phyloP scores from a whole-genome alignment of 1,284 basidiomycete genomes.

The Austropuccinia psidii region DNA sequence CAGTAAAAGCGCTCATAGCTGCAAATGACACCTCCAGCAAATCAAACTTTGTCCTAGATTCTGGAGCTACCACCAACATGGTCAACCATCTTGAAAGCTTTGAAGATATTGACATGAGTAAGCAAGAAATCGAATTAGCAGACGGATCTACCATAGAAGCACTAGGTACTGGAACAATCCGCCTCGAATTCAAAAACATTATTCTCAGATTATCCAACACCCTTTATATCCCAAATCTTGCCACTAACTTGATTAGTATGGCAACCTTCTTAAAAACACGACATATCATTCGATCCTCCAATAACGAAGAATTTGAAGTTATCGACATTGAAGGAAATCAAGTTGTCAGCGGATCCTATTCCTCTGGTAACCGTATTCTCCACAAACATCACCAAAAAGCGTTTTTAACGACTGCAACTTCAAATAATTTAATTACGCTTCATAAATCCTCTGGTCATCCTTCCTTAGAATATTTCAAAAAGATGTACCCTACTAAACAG shows the following conservation, averaged over 20 bases:
- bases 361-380: neutral
- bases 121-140: too few species aligned
- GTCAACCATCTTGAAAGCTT: too few species aligned
- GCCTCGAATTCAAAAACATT: too few species aligned
- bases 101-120: too few species aligned
- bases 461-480: neutral
- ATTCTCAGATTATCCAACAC: neutral
- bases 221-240: neutral
- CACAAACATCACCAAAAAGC: neutral
- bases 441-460: neutral
- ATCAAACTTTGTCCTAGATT: too few species aligned
- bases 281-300: neutral
- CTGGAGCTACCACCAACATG: too few species aligned
- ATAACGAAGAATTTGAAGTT: neutral
- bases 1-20: too few species aligned
- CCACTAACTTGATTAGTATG: neutral
- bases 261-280: neutral
- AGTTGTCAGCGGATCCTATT: neutral
- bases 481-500: neutral
- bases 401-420: neutral
- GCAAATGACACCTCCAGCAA: too few species aligned
- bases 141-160: too few species aligned
- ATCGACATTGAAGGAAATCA: neutral
- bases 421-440: neutral
- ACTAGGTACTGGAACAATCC: too few species aligned